These are phyloP conservation scores for Vigna hirtella DNA, from an alignment of 306 rosid genomes.

Conservation along the genomic window DNA sequence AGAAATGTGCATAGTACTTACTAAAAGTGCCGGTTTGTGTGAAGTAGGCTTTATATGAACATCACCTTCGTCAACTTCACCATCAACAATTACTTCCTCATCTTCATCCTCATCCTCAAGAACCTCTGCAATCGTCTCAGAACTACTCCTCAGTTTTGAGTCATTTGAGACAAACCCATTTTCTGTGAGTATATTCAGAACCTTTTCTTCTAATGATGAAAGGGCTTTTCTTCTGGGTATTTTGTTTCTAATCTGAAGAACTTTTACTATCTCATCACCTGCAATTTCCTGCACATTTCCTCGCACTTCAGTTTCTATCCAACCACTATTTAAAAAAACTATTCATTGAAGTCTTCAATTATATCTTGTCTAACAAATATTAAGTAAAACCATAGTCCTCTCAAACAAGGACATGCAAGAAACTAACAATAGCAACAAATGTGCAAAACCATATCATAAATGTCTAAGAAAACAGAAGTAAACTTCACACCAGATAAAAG, in stretches of 20 bases:
- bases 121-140: slow-evolving; percentile 67
- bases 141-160: slow-evolving; percentile 47
- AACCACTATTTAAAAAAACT: slow-evolving; percentile 35
- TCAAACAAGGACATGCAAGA: slow-evolving; percentile 8
- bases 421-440: slow-evolving; percentile 35
- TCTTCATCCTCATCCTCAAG: slow-evolving; percentile 94
- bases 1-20: slow-evolving; percentile 47
- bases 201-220: slow-evolving; percentile 77
- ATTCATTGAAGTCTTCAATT: slow-evolving; percentile 19
- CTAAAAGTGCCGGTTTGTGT: slow-evolving; percentile 68
- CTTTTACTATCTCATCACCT: slow-evolving; percentile 73
- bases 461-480: not conserved
- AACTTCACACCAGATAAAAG: slow-evolving; percentile 2
- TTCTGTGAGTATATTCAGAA: slow-evolving; percentile 83
- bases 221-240: slow-evolving; percentile 95
- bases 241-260: slow-evolving; percentile 80
- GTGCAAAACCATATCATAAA: slow-evolving; percentile 26
- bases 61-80: slow-evolving; percentile 99
- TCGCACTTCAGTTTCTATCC: slow-evolving; percentile 35
- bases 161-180: slow-evolving; percentile 75
- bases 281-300: slow-evolving; percentile 78
- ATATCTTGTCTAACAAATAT: slow-evolving; percentile 2
- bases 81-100: slow-evolving; percentile 94
- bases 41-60: slow-evolving; percentile 88
- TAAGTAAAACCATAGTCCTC: slow-evolving; percentile 33